phyloP scores from a whole-genome alignment of 768 basidiomycete species.

The Megacollybia marginata region DNA sequence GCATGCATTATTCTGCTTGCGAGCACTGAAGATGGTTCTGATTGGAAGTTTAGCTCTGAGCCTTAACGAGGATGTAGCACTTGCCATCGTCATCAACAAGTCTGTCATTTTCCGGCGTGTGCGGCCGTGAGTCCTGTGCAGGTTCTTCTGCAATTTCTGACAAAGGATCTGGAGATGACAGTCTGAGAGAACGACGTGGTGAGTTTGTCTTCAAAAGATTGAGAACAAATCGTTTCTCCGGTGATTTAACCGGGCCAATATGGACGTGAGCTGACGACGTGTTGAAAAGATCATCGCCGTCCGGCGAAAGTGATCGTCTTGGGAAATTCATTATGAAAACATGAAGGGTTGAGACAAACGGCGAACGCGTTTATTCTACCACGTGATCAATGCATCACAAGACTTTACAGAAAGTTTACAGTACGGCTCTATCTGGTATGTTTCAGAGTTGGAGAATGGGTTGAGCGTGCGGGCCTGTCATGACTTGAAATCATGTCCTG shows the following conservation, averaged over 20 bases:
- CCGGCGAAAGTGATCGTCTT: conserved; percentile 7
- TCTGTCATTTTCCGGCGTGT: conserved; percentile 42
- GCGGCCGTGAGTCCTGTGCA: conserved; percentile 25
- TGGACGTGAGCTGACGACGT: conserved; percentile 36
- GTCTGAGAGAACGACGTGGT: conserved; percentile 43
- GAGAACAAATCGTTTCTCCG: conserved; percentile 39
- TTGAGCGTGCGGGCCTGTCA: neutral
- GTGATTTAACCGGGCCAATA: conserved; percentile 46
- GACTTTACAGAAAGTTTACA: no score
- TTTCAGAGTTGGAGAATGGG: no score
- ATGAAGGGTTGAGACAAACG: no score
- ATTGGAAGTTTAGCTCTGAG: conserved; percentile 3
- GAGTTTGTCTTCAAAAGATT: conserved; percentile 17
- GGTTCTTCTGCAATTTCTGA: conserved; percentile 26
- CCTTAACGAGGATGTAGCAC: neutral
- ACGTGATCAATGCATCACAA: no score
- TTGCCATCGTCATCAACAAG: conserved; percentile 36
- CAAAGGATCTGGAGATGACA: conserved; percentile 29
- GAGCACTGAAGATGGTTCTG: conserved; percentile 63
- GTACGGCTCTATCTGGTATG: no score
- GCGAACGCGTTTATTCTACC: no score
- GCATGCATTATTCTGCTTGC: conserved; percentile 63
- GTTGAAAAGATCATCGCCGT: conserved; percentile 37
- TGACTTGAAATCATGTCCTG: neutral
- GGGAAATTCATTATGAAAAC: no score